A percentile compares a stretch with the other conserved stretches of the same genome.
These are phyloP conservation scores for Asterophora parasitica DNA, from an alignment of 768 basidiomycete genomes.

Conservation along the genomic window DNA sequence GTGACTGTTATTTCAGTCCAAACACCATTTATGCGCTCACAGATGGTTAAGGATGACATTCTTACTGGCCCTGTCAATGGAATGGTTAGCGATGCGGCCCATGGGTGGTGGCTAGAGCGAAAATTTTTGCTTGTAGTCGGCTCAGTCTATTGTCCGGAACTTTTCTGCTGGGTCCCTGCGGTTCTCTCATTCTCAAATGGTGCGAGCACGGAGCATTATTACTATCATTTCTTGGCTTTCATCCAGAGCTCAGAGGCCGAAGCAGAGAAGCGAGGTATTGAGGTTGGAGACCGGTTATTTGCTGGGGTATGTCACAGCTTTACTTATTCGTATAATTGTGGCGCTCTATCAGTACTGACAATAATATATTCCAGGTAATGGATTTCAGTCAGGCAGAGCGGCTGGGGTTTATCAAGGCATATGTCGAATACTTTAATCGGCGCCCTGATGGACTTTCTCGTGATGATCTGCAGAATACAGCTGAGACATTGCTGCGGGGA, in stretches of 20 bases:
- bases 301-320: neutral
- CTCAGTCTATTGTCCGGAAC: conserved; percentile 23
- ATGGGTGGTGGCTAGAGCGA: conserved; percentile 28
- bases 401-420: neutral
- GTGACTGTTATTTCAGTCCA: conserved; percentile 25
- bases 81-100: conserved; percentile 30
- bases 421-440: conserved; percentile 13
- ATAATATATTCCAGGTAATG: conserved; percentile 9
- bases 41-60: conserved; percentile 20
- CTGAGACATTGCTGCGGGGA: conserved; percentile 18
- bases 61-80: conserved; percentile 25
- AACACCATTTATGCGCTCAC: conserved; percentile 23
- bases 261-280: conserved; percentile 9
- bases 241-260: too few relatives aligned
- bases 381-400: conserved; percentile 11
- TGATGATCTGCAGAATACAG: conserved; percentile 19
- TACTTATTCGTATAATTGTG: too few relatives aligned
- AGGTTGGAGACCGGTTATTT: neutral
- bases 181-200: conserved; percentile 32
- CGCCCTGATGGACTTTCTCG: conserved; percentile 9
- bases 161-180: conserved; percentile 29
- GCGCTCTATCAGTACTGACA: too few relatives aligned
- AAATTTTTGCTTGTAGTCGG: conserved; percentile 27
- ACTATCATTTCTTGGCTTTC: conserved; percentile 25
- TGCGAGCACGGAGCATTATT: conserved; percentile 25